A percentile compares a stretch with the other conserved stretches of the same genome.
phyloP scores from a whole-genome alignment of 306 rosid species.

The Trifolium dubium region DNA sequence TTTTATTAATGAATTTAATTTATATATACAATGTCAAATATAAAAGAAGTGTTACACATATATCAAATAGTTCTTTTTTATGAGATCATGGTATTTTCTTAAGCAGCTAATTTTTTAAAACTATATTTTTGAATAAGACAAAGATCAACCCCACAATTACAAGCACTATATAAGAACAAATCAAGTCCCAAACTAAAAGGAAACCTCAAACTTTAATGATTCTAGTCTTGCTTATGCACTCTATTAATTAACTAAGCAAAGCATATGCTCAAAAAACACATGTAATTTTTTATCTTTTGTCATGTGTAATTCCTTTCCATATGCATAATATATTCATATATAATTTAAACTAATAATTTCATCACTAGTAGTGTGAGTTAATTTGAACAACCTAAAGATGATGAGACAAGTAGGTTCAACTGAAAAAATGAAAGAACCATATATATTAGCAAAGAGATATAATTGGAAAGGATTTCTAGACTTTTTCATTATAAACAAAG shows the following conservation, averaged over 20 bases:
- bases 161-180: constrained; percentile 8
- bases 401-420: background rate
- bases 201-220: constrained; percentile 26
- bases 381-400: background rate
- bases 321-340: background rate
- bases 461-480: constrained; percentile 31
- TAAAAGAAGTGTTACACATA: no score
- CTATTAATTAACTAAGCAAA: constrained; percentile 36
- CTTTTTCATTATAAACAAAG: background rate
- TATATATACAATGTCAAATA: no score
- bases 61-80: no score
- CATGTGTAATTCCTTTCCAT: background rate
- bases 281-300: background rate
- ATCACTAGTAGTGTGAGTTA: background rate
- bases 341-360: background rate
- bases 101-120: no score
- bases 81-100: no score
- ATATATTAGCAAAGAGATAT: constrained; percentile 37
- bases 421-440: constrained; percentile 42
- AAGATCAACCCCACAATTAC: background rate
- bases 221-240: constrained; percentile 20
- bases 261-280: constrained; percentile 34
- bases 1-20: no score
- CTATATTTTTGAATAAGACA: no score
- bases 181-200: constrained; percentile 25